Base-by-base conservation (phyloP, 805 yeast species). In the Metschnikowia reukaufii region DNA sequence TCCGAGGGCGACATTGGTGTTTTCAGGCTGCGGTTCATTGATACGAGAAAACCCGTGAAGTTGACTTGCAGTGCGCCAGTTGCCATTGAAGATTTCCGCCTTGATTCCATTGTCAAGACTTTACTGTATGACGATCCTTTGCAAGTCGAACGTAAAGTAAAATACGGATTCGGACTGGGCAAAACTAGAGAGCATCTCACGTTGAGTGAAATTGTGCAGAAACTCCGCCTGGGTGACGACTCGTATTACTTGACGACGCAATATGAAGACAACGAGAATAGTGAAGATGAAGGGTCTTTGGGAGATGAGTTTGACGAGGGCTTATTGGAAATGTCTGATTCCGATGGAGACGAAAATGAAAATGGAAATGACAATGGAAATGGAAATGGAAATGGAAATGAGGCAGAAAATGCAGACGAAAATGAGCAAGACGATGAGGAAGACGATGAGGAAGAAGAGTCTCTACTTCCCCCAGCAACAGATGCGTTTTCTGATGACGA, bases 151-250 rank as follows among this genome's bases (percentile, higher is more conserved):
- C 73, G 73, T 51, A 79, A 80, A 55, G 61, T 63, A 12, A 63
- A 71, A 36, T 82, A 82, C 39, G 91, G 91, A 2, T 86, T 79
- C 64, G 92, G 92, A 1, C 76, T 83, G 38, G 89, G 89, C 1
- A 69, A 70, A 17, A 67, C 70, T 45, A 67, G 90, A 51, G 61
- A 73, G 13, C 72, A 72, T 45, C 73, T 83, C 79, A 61, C 66
- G 2, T 70, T 85, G 49, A 57, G 58, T 0, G 79, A 81, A 16
- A 72, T 86, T 39, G 61, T 83, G 43, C 58, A 63, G 0, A 68
- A 64, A 49, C 55, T 83, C 21, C 45, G 60, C 23, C 37, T 55
- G 3, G 82, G 79, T 0, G 78, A 77, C 15, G 73, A 64, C 23
- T 63, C 70, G 0, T 71, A 77, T 47, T 85, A 86, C 53, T 66